phyloP scores from a whole-genome alignment of 2,329 filamentous ascomycete genomes.

The Hypoxylon sp. region DNA sequence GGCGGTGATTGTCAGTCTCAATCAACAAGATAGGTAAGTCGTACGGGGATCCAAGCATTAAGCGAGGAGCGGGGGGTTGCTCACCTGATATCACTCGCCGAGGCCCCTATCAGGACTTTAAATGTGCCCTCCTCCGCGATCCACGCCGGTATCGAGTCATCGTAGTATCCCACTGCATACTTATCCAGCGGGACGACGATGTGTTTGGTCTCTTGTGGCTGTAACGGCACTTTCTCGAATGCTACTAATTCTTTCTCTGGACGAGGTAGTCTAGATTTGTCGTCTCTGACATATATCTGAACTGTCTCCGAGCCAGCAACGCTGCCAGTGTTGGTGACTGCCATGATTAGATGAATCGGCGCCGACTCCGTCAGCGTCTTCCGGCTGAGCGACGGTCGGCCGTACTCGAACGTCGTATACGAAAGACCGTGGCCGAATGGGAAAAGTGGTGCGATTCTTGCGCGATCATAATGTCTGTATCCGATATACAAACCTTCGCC shows the following conservation, averaged over 20 bases:
- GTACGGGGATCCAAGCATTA: constrained; percentile 15
- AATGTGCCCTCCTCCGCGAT: constrained; percentile 75
- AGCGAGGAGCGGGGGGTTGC: constrained; percentile 47
- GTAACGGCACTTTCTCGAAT: constrained; percentile 73
- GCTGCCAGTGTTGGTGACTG: constrained; percentile 67
- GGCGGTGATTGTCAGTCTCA: constrained; percentile 43
- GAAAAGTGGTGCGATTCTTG: constrained; percentile 71
- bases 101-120: constrained; percentile 71
- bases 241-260: constrained; percentile 79
- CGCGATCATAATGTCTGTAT: constrained; percentile 78
- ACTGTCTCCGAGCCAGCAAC: constrained; percentile 72
- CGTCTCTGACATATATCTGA: constrained; percentile 75
- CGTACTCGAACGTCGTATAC: constrained; percentile 77
- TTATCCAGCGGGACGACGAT: constrained; percentile 61
- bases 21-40: constrained; percentile 22
- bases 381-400: constrained; percentile 64
- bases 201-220: constrained; percentile 67
- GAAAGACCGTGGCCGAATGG: constrained; percentile 80
- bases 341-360: constrained; percentile 61
- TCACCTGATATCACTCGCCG: constrained; percentile 73
- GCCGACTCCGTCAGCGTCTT: constrained; percentile 56
- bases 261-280: constrained; percentile 71
- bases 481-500: constrained; percentile 80
- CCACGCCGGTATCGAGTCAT: constrained; percentile 70
- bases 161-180: constrained; percentile 71